These are phyloP conservation scores for Ceratocystiopsis sp. DNA, from an alignment of 2,329 filamentous ascomycete genomes.

Conservation along the genomic window DNA sequence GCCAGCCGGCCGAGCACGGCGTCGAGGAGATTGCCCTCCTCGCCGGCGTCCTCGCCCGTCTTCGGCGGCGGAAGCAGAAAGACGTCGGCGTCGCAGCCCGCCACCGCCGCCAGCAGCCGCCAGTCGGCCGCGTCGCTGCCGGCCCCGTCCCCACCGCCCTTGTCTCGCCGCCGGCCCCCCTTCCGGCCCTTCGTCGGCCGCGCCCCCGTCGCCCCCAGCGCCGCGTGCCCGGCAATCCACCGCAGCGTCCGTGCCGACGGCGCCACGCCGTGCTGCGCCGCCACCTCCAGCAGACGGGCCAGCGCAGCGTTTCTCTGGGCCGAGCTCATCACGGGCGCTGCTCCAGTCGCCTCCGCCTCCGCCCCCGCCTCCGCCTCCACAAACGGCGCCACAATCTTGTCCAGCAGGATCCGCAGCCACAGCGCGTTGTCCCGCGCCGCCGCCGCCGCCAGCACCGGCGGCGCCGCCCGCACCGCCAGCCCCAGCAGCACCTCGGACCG, in stretches of 20 bases:
- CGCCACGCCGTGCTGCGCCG: slow-evolving; percentile 13
- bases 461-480: slow-evolving; percentile 18
- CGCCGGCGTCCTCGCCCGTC: slow-evolving; percentile 13
- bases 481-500: slow-evolving; percentile 29
- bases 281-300: slow-evolving; percentile 16
- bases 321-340: too few species aligned
- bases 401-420: slow-evolving; percentile 24
- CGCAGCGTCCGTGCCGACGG: slow-evolving; percentile 25
- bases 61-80: slow-evolving; percentile 19
- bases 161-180: slow-evolving; percentile 24
- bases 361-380: slow-evolving; percentile 3
- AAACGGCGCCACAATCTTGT: slow-evolving; percentile 14
- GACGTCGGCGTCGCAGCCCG: slow-evolving; percentile 29
- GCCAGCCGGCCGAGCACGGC: slow-evolving; percentile 19
- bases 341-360: too few species aligned
- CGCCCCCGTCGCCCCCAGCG: not conserved
- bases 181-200: not conserved
- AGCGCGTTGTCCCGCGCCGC: slow-evolving; percentile 20
- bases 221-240: slow-evolving; percentile 20
- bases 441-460: slow-evolving; percentile 12
- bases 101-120: slow-evolving; percentile 23
- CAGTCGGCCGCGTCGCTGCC: slow-evolving; percentile 21
- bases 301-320: slow-evolving; percentile 9
- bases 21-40: slow-evolving; percentile 18
- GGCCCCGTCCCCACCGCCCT: not conserved